Conservation (phyloP, 2,329 filamentous ascomycete genomes). For the Verticillium isaacii region DNA sequence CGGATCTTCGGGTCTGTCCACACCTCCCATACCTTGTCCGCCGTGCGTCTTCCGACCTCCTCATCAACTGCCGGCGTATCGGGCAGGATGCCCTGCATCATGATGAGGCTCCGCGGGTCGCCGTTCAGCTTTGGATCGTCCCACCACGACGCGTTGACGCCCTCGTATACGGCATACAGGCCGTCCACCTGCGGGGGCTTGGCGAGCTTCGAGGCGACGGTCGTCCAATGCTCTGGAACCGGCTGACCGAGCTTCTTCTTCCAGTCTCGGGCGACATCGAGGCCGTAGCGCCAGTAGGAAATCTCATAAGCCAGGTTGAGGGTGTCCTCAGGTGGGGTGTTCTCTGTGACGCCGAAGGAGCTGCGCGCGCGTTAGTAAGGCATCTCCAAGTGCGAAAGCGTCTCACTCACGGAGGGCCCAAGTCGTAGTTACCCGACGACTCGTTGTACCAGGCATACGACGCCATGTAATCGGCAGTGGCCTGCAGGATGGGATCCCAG, state of each 20-base stretch:
- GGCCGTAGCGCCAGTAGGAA: conserved; percentile 57
- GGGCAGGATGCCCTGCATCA: conserved; percentile 39
- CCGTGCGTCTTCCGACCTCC: conserved; percentile 27
- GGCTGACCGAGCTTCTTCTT: conserved; percentile 38
- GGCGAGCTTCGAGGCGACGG: conserved; percentile 45
- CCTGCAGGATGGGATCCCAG: conserved; percentile 48
- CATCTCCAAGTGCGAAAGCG: fast-evolving
- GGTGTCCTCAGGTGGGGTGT: conserved; percentile 51
- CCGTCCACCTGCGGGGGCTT: conserved; percentile 43
- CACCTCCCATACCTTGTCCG: conserved; percentile 29
- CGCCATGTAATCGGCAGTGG: conserved; percentile 54
- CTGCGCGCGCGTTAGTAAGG: conserved; percentile 2
- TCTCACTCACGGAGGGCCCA: conserved; percentile 33
- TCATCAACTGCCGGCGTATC: conserved; percentile 30
- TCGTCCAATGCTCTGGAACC: conserved; percentile 39
- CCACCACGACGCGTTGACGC: conserved; percentile 40
- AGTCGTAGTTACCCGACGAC: conserved; percentile 44
- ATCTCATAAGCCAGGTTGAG: conserved; percentile 55
- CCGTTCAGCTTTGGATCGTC: conserved; percentile 25
- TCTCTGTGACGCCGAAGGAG: conserved; percentile 47
- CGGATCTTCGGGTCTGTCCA: conserved; percentile 37
- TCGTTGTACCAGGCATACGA: conserved; percentile 52
- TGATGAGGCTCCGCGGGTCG: conserved; percentile 40
- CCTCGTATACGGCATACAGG: conserved; percentile 51
- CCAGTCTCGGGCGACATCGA: conserved; percentile 49